Evolutionary conservation across 2,329 filamentous ascomycete genomes (phyloP).

Genomic region (Ascochyta viciae-villosae): DNA sequence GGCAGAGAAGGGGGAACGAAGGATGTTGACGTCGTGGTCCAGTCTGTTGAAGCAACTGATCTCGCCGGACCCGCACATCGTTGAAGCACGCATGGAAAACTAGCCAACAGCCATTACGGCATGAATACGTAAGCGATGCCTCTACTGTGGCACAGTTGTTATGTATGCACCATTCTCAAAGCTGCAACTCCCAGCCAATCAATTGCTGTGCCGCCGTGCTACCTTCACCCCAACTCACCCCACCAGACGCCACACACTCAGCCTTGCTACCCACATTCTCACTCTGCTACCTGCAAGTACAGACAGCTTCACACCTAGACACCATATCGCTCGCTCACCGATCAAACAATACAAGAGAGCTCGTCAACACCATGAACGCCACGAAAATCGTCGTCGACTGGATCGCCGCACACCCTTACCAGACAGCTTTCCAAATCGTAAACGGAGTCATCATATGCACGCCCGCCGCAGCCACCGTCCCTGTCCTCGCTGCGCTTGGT

Average conservation of each 20-base stretch:
- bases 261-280: conserved; percentile 1
- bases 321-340: background rate
- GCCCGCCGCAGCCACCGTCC: conserved; percentile 32
- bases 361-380: background rate
- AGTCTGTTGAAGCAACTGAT: conserved; percentile 26
- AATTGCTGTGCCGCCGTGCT: background rate
- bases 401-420: conserved; percentile 33
- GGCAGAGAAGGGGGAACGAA: conserved; percentile 10
- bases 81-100: background rate
- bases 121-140: background rate
- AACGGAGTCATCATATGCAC: conserved; percentile 32
- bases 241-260: background rate
- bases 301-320: too few species aligned
- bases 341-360: background rate
- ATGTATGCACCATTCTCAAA: background rate
- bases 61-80: conserved; percentile 22
- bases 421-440: conserved; percentile 33
- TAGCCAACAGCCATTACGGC: background rate
- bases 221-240: background rate
- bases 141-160: background rate
- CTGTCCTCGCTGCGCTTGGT: conserved; percentile 30
- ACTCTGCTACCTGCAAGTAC: too few species aligned
- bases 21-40: conserved; percentile 20
- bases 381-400: conserved; percentile 21
- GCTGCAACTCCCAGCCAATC: background rate